Evolutionary conservation across 306 rosid species (phyloP).

Genomic region (Ziziphus jujuba): DNA sequence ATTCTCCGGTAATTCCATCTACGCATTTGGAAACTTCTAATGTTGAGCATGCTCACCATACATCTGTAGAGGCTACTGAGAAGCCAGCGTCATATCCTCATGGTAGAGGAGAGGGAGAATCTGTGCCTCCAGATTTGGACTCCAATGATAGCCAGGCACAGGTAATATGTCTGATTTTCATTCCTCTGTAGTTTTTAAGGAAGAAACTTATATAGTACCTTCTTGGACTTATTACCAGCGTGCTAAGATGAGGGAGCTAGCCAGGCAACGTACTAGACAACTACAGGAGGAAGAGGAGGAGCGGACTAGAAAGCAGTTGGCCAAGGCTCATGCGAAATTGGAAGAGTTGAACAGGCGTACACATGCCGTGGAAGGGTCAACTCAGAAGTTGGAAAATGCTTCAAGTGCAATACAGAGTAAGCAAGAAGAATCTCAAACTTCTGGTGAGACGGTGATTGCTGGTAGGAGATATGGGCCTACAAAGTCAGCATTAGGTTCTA

Average conservation of each 20-base stretch:
- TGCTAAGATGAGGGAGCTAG: slow-evolving; percentile 65
- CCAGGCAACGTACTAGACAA: slow-evolving; percentile 75
- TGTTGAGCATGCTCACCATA: slow-evolving; percentile 48
- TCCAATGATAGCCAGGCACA: slow-evolving; percentile 56
- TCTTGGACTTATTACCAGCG: slow-evolving; percentile 47
- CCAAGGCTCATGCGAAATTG: slow-evolving; percentile 75
- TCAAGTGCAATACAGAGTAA: slow-evolving; percentile 41
- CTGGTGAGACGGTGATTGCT: slow-evolving; percentile 29
- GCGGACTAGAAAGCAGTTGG: slow-evolving; percentile 66
- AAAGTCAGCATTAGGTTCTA: slow-evolving; percentile 30
- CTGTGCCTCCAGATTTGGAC: slow-evolving; percentile 45
- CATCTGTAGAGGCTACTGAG: slow-evolving; percentile 38
- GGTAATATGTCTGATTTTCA: slow-evolving; percentile 49
- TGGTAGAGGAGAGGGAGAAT: slow-evolving; percentile 51
- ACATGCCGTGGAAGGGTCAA: slow-evolving; percentile 46
- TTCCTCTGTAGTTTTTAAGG: slow-evolving; percentile 18
- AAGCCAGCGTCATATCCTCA: slow-evolving; percentile 44
- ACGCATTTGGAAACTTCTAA: slow-evolving; percentile 42
- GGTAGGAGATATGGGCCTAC: slow-evolving; percentile 31
- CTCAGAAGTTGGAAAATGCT: slow-evolving; percentile 38
- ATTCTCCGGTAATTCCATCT: slow-evolving; percentile 41
- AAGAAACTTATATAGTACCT: slow-evolving; percentile 22
- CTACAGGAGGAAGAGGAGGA: slow-evolving; percentile 93
- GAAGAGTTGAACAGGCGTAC: slow-evolving; percentile 74
- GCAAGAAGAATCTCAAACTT: slow-evolving; percentile 49